Evolutionary conservation across 1,284 basidiomycete species (phyloP), one percentile per base, ranked within the genome.

Genomic region (Xerocomus alliaceus): DNA sequence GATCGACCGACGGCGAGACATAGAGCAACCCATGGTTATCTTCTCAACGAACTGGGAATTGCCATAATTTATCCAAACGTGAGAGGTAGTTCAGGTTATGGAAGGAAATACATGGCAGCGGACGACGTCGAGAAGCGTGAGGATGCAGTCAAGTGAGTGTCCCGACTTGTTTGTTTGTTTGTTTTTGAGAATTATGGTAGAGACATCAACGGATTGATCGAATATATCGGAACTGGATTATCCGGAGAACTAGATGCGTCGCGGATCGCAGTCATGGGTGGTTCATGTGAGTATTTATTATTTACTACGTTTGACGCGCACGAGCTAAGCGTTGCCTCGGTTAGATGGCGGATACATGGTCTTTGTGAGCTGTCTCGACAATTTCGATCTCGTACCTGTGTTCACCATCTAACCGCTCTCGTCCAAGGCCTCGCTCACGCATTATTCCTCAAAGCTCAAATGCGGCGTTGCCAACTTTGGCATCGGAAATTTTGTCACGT

Each of bases 121-220:
- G 79, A 80, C 58, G 77, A 79, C 32, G 74, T 79, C 6, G 68
- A 73, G 64, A 80, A 79, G 58, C 76, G 77, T 22, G 79, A 80
- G 61, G 76, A 78, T 63, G 64, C 78, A 2, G 77, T 78, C 58
- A 78, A 72, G 78, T 78, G 46, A 56, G 66, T 50, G 4, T 47
- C 49, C 20, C 17, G 7, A 28, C 15, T 39, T 18, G 9, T 22
- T 57, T 44, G 5, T 18, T 20, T 51, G n/a, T 58, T 44, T 26
- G 10, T 60, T 58, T 66, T n/a, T 28, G 18, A 31, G 4, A 29
- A 58, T n/a, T 20, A 13, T 34, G 46, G 17, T 54, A 77, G 77
- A 53, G 79, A 79, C 45, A 78, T 78, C 48, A 62, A 72, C 6
- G 70, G 71, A 24, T 60, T 79, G 41, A 64, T 80, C 18, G 75